A percentile compares a stretch with the other conserved stretches of the same genome.
phyloP scores from a whole-genome alignment of 371 early-diverging fungal genomes.

The Entomophthora muscae region DNA sequence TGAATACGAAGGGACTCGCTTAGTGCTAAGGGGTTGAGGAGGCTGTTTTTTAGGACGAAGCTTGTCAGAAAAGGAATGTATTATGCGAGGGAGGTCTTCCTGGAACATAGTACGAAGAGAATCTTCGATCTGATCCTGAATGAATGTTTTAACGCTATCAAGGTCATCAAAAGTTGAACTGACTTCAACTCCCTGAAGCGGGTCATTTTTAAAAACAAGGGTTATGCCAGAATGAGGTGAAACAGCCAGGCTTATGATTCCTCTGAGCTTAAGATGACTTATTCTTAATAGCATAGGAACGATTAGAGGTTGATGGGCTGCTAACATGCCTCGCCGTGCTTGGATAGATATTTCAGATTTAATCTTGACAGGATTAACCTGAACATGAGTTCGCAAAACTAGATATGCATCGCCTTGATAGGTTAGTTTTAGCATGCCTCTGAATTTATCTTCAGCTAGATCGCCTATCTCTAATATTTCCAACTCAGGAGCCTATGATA shows the following conservation, averaged over 20 bases:
- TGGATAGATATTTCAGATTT: conserved; percentile 33
- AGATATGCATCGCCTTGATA: conserved; percentile 89
- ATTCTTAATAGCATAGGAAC: conserved; percentile 92
- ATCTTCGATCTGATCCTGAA: conserved; percentile 83
- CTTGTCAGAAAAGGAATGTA: conserved; percentile 29
- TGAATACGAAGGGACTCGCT: background rate
- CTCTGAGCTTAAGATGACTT: conserved; percentile 67
- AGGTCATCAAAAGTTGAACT: conserved; percentile 88
- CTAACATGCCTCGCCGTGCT: conserved; percentile 48
- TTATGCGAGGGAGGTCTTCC: conserved; percentile 82
- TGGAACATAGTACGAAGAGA: conserved; percentile 72
- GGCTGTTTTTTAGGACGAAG: background rate
- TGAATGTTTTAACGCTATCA: conserved; percentile 58
- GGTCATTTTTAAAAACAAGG: conserved; percentile 91
- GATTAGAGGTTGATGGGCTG: conserved; percentile 80
- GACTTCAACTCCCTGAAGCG: conserved; percentile 79
- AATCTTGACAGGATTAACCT: conserved; percentile 69
- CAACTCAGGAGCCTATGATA: conserved; percentile 72
- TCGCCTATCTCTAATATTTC: conserved; percentile 97
- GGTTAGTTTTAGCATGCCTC: conserved; percentile 84
- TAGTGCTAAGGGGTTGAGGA: background rate
- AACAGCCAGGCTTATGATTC: conserved; percentile 84
- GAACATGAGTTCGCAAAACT: conserved; percentile 84
- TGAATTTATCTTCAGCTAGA: conserved; percentile 73
- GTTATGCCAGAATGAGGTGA: conserved; percentile 84